phyloP scores from a whole-genome alignment of 2,329 filamentous ascomycete genomes.

The Colletotrichum lupini region DNA sequence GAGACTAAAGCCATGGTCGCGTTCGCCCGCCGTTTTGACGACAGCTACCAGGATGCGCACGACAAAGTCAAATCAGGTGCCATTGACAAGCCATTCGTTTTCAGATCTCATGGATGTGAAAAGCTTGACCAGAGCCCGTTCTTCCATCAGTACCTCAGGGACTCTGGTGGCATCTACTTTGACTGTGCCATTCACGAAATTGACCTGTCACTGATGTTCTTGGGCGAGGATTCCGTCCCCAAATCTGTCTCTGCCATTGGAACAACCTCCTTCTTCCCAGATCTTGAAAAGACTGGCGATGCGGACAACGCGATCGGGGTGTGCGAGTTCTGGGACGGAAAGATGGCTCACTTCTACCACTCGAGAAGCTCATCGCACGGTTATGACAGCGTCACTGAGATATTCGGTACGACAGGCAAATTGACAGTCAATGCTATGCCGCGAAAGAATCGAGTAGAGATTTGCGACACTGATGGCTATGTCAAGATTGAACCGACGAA shows the following conservation, averaged over 20 bases:
- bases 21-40: too few relatives aligned
- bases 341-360: slow-evolving; percentile 56
- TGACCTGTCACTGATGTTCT: too few relatives aligned
- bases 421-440: slow-evolving; percentile 47
- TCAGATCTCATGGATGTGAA: slow-evolving; percentile 48
- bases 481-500: slow-evolving; percentile 18
- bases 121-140: slow-evolving; percentile 64
- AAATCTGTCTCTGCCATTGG: too few relatives aligned
- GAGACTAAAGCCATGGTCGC: too few relatives aligned
- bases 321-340: slow-evolving; percentile 54
- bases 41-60: too few relatives aligned
- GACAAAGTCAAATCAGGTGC: too few relatives aligned
- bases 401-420: slow-evolving; percentile 52
- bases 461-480: slow-evolving; percentile 38
- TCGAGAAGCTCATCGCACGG: slow-evolving; percentile 54
- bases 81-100: too few relatives aligned
- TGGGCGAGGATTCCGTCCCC: too few relatives aligned
- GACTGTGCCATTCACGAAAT: too few relatives aligned
- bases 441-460: slow-evolving; percentile 40
- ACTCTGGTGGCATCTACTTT: too few relatives aligned
- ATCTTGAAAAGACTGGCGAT: not conserved
- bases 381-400: slow-evolving; percentile 54
- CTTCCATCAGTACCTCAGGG: too few relatives aligned
- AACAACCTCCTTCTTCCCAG: not conserved
- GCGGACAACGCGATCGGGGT: slow-evolving; percentile 47